Evolutionary conservation across 1,284 basidiomycete species (phyloP), one percentile per base, ranked within the genome.

Genomic region (Cryptococcus amylolentus): DNA sequence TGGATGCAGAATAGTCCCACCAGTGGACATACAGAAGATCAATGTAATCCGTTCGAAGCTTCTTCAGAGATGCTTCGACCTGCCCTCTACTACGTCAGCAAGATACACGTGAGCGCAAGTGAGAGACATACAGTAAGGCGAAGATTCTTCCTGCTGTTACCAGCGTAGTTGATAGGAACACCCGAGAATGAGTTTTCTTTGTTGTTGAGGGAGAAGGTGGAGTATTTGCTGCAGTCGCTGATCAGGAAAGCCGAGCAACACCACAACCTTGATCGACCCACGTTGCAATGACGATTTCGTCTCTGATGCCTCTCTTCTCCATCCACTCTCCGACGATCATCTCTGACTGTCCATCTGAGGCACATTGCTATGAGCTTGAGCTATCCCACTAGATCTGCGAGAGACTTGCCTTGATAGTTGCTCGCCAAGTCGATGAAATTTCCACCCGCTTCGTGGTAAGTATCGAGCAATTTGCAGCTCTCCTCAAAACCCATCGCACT

Each of bases 21-120:
- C 55, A 62, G 50, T 67, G 63, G 13, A 69, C 51, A 40, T 64
- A 67, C 50, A 80, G 69, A 49, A 80, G 66, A 56, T 80, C 80
- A 58, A 80, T 75, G 61, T 78, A 80, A 45, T 71, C 64, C n/a
- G 79, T 81, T 35, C 72, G 57, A 3, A 80, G 73, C 60, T 77
- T 77, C 61, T 75, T 73, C 51, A 80, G 71, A n/a, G 73, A 72
- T 16, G 64, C 52, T n/a, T 64, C 55, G 44, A 76, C 56, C 56
- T 54, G 40, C 12, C 49, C 18, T 16, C 7, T 26, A 26, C 10
- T n/a, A 16, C 20, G 4, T 44, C 18, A 20, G 42, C n/a, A 20
- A 26, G 45, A 7, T 31, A 18, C 16, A 10, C 23, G 20, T 23
- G 45, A 45, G 12, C n/a, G 37, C 16, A 42, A 44, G 53, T 78